Evolutionary conservation across 805 yeast species (phyloP).

Genomic region (Starmerella scarabaei): DNA sequence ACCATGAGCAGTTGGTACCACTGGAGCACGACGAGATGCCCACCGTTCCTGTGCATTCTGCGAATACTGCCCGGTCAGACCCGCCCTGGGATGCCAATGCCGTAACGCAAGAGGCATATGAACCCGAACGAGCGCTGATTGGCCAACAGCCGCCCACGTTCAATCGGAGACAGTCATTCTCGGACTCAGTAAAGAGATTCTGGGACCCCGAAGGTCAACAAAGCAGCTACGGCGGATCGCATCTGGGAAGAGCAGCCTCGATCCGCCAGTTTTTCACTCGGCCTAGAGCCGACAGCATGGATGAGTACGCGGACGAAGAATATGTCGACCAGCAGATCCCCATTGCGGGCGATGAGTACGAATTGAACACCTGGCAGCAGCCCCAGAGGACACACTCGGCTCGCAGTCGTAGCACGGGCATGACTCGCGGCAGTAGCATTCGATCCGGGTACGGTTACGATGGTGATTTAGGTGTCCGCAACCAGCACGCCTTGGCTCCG

Average conservation of each 20-base stretch:
- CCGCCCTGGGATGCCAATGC: slow-evolving; percentile 15
- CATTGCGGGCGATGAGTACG: slow-evolving; percentile 29
- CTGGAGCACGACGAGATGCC: not conserved
- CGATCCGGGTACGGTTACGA: not conserved
- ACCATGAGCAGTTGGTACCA: not conserved
- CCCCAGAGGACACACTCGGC: not conserved
- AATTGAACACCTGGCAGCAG: slow-evolving; percentile 25
- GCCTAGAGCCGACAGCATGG: slow-evolving; percentile 5
- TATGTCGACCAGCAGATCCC: slow-evolving; percentile 28
- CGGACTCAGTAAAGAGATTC: slow-evolving; percentile 8
- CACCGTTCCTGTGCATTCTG: not conserved
- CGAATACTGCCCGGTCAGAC: not conserved
- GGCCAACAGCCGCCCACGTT: not conserved
- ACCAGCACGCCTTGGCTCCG: not conserved
- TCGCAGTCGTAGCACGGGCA: not conserved
- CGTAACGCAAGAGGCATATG: not conserved
- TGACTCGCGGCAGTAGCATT: not conserved
- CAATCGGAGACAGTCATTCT: slow-evolving; percentile 7
- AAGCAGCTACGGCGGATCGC: not conserved
- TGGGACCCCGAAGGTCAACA: slow-evolving; percentile 12
- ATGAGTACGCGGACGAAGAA: slow-evolving; percentile 23
- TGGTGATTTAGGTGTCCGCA: not conserved
- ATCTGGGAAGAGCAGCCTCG: slow-evolving; percentile 5
- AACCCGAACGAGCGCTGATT: slow-evolving; percentile 2
- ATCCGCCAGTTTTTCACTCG: slow-evolving; percentile 10